Evolutionary conservation across 2,329 filamentous ascomycete genomes (phyloP), one percentile per base, ranked within the genome.

Genomic region (Didymella pinodella): DNA sequence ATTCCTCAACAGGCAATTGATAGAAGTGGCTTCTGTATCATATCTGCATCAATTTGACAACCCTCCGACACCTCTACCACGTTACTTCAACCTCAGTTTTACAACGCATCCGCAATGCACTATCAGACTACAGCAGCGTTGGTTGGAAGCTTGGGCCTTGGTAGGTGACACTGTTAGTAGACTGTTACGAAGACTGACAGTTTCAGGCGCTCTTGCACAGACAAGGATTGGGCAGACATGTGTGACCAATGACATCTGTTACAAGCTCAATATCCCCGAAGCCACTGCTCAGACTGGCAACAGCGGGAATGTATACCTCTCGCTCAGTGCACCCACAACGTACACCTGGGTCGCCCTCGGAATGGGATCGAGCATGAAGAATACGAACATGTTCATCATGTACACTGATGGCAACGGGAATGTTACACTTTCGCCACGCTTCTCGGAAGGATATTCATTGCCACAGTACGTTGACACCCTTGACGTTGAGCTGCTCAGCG

Each of bases 341-440:
- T 84, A 84, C 69, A 66, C 73, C 59, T 90, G 87, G 87, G 80
- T 87, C 16, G 84, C 80, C 8, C 77, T 89, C 18, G 87, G 85
- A 29, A 85, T 84, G 31, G 87, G 87, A 45, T 65, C 68, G 0
- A 59, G 63, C 41, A 90, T 90, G 87, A 40, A 71, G 14, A 83
- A 81, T 31, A 73, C 86, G 48, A 83, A 86, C 70, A 87, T 89
- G 57, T 88, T 90, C 69, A 63, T 90, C 67, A 79, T 89, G 64
- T 90, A 90, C 72, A 76, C 84, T 45, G 50, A 64, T 25, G 80
- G 87, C 58, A 63, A 66, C 3, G 83, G 83, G 61, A 61, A 89
- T 68, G 80, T 89, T 25, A 90, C 87, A 0, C 70, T 89, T 52
- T 88, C 86, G 61, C 81, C 86, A 1, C 83, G 88, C 22, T 66